Evolutionary conservation across 1,284 basidiomycete species (phyloP).

Genomic region (Ceratobasidium sp.): DNA sequence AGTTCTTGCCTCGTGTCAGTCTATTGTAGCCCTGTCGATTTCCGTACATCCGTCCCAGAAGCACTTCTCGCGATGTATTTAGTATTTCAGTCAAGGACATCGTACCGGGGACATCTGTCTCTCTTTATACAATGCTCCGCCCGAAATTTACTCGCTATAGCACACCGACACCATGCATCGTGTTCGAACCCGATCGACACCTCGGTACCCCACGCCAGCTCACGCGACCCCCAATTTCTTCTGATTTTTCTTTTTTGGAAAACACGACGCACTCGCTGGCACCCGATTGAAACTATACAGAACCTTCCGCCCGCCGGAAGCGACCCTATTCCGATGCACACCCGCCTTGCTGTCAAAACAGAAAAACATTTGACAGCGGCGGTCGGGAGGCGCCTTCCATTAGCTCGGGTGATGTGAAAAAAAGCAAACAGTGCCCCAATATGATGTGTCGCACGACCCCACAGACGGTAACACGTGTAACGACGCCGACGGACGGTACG

Average conservation of each 20-base stretch:
- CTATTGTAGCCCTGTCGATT: slow-evolving; percentile 1
- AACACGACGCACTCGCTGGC: background rate
- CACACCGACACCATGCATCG: background rate
- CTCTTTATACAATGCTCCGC: background rate
- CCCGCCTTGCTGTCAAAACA: background rate
- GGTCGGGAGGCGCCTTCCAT: background rate
- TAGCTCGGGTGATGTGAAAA: background rate
- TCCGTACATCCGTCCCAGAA: slow-evolving; percentile 8
- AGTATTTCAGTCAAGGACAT: slow-evolving; percentile 8
- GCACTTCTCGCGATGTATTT: background rate
- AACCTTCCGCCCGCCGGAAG: slow-evolving; percentile 9
- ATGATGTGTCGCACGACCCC: slow-evolving; percentile 7
- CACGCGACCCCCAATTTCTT: slow-evolving; percentile 4
- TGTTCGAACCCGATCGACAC: background rate
- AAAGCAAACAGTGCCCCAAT: background rate
- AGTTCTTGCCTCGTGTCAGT: background rate
- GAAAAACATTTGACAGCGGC: background rate
- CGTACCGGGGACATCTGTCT: background rate
- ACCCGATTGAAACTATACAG: slow-evolving; percentile 8
- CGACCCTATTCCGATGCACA: background rate
- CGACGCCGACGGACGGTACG: slow-evolving; percentile 23
- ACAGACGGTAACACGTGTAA: slow-evolving; percentile 34
- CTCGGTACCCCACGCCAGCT: background rate
- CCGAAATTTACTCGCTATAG: background rate
- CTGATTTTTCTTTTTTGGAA: background rate